Evolutionary conservation across 2,329 filamentous ascomycete species (phyloP).

Genomic region (Plectosphaerella sp.): DNA sequence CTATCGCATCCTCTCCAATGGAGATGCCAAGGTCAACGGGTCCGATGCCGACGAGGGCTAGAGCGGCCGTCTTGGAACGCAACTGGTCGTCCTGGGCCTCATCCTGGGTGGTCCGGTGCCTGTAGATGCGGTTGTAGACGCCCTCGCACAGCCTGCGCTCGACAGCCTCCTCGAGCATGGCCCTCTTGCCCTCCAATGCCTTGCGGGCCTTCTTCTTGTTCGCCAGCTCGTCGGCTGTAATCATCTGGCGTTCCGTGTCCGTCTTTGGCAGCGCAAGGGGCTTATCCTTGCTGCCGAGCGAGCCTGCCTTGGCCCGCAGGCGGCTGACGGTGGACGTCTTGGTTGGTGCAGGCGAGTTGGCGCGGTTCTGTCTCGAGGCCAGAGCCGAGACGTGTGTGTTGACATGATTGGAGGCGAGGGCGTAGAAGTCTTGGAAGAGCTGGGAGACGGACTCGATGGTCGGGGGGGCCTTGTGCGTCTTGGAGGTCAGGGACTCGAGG

Average conservation of each 20-base stretch:
- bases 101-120: conserved; percentile 86
- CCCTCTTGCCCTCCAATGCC: conserved; percentile 71
- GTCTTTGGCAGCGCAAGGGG: conserved; percentile 35
- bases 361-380: conserved; percentile 68
- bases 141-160: conserved; percentile 82
- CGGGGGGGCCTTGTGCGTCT: conserved; percentile 78
- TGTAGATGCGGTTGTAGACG: conserved; percentile 84
- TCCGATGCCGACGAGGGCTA: conserved; percentile 88
- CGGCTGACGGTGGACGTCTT: conserved; percentile 52
- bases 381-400: conserved; percentile 81
- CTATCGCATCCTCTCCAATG: conserved; percentile 50
- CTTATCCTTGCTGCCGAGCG: conserved; percentile 49
- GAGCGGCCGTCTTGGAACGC: conserved; percentile 85
- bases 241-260: conserved; percentile 71
- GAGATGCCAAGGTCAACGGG: conserved; percentile 80
- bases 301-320: conserved; percentile 50
- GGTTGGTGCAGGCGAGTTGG: conserved; percentile 52
- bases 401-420: conserved; percentile 74
- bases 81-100: conserved; percentile 93
- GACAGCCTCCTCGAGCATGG: conserved; percentile 82
- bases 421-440: conserved; percentile 95
- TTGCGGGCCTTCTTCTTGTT: conserved; percentile 75
- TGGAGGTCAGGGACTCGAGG: conserved; percentile 82
- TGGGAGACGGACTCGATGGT: conserved; percentile 76
- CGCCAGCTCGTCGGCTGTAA: conserved; percentile 80